These are phyloP conservation scores for Rhodamnia argentea DNA, from an alignment of 345 rosid species.

Conservation along the genomic window DNA sequence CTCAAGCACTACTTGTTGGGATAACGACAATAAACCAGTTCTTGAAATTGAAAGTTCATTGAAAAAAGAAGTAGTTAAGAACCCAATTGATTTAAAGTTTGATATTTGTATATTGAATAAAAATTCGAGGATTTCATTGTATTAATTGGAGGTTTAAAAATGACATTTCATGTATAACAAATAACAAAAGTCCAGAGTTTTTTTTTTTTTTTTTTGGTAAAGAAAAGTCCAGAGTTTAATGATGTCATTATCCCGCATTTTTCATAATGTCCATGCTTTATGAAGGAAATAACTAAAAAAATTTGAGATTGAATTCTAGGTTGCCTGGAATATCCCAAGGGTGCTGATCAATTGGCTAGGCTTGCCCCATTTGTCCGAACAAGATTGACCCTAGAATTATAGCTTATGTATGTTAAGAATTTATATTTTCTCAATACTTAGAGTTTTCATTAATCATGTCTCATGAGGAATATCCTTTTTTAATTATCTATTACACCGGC, in stretches of 20 bases:
- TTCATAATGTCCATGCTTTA: not conserved
- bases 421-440: not conserved
- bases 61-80: no score
- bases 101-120: not conserved
- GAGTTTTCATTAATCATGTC: not conserved
- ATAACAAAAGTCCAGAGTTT: not conserved
- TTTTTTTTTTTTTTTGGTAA: no score
- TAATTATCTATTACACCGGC: not conserved
- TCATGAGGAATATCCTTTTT: not conserved
- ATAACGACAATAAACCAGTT: no score
- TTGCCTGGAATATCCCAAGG: not conserved
- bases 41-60: no score
- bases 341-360: not conserved
- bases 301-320: not conserved
- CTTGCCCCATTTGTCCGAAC: not conserved
- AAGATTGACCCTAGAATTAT: not conserved
- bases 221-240: not conserved
- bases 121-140: accelerated
- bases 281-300: not conserved
- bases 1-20: no score
- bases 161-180: not conserved
- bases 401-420: not conserved
- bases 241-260: not conserved
- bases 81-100: not conserved
- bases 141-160: not conserved